A percentile compares a stretch with the other conserved stretches of the same genome.
These are phyloP conservation scores for Hippophae rhamnoides DNA, from an alignment of 306 rosid genomes.

Conservation along the genomic window DNA sequence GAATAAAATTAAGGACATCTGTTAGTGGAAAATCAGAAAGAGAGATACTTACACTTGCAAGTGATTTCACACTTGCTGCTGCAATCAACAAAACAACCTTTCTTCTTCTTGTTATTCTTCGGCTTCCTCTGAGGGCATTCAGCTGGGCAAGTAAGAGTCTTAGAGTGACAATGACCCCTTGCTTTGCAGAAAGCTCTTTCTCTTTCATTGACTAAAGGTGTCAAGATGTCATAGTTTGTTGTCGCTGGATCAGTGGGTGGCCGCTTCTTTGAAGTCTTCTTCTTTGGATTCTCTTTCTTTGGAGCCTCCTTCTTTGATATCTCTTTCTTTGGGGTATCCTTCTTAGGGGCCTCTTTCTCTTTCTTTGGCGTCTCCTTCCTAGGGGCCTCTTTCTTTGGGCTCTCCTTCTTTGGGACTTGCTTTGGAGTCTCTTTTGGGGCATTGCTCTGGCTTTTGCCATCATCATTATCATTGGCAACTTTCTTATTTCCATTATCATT, in stretches of 20 bases:
- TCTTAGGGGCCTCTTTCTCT: too few relatives aligned
- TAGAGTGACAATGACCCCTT: conserved; percentile 26
- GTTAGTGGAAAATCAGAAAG: not conserved
- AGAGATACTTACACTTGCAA: conserved; percentile 54
- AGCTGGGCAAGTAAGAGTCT: conserved; percentile 44
- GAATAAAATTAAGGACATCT: not conserved
- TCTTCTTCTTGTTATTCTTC: conserved; percentile 56
- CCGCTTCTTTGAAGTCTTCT: not conserved
- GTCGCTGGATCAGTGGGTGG: conserved; percentile 13
- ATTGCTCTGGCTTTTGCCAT: too few relatives aligned
- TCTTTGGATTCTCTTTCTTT: too few relatives aligned
- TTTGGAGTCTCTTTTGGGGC: too few relatives aligned
- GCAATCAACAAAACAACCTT: conserved; percentile 60
- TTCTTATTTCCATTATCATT: not conserved
- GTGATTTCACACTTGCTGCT: conserved; percentile 72
- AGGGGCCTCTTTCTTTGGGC: too few relatives aligned
- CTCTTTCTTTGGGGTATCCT: too few relatives aligned
- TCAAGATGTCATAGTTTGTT: conserved; percentile 22
- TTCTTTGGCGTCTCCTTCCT: too few relatives aligned
- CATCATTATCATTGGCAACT: not conserved
- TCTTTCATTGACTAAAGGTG: conserved; percentile 29
- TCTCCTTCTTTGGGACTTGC: too few relatives aligned
- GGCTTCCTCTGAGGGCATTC: conserved; percentile 56
- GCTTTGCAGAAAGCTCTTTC: conserved; percentile 49
- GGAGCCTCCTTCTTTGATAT: too few relatives aligned